A percentile compares a stretch with the other conserved stretches of the same genome.
phyloP scores from a whole-genome alignment of 805 yeast genomes.

The Henningerozyma blattae region DNA sequence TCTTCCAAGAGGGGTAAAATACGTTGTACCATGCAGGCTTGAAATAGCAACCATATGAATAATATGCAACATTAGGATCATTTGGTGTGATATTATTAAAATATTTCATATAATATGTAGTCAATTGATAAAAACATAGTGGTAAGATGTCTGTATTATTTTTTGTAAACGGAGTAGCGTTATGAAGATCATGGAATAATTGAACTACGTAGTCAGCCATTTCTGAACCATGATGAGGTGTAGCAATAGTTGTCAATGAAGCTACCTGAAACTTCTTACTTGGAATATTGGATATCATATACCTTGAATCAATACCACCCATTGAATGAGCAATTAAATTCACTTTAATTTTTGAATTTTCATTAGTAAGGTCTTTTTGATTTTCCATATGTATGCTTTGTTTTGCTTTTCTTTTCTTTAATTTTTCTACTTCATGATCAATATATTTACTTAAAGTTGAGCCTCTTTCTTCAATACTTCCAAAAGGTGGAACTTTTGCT shows the following conservation, averaged over 20 bases:
- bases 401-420: conserved; percentile 10
- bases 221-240: conserved; percentile 83
- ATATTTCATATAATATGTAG: conserved; percentile 37
- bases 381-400: conserved; percentile 9
- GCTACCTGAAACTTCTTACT: conserved; percentile 41
- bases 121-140: conserved; percentile 48
- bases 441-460: conserved; percentile 40
- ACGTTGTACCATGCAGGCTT: conserved; percentile 49
- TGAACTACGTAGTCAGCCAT: conserved; percentile 59
- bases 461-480: conserved; percentile 62
- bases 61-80: conserved; percentile 55
- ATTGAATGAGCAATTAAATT: conserved; percentile 82
- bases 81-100: conserved; percentile 45
- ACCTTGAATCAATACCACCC: conserved; percentile 88
- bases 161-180: conserved; percentile 12
- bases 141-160: conserved; percentile 19
- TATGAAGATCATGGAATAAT: conserved; percentile 15
- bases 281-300: conserved; percentile 47
- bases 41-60: conserved; percentile 74
- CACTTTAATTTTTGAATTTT: conserved; percentile 30
- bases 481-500: conserved; percentile 77
- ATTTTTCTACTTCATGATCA: conserved; percentile 13
- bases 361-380: conserved; percentile 1
- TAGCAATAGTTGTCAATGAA: conserved; percentile 72
- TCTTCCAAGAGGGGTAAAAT: conserved; percentile 52